Evolutionary conservation across 495 filamentous ascomycete species (phyloP).

Genomic region (Aspergillus asperescens): DNA sequence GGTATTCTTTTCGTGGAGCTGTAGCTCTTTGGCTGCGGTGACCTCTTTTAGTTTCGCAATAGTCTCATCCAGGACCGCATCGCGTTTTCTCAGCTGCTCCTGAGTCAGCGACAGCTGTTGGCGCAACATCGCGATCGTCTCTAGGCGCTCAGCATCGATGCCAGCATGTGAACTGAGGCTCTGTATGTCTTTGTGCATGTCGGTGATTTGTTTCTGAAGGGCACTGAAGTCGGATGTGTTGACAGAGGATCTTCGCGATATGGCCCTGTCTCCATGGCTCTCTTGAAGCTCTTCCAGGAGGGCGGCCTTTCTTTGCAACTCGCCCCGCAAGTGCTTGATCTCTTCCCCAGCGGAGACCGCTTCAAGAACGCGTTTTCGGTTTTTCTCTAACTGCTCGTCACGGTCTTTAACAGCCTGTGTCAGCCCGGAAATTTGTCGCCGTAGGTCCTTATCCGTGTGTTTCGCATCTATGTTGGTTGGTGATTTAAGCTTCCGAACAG

Average conservation of each 20-base stretch:
- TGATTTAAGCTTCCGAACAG: conserved; percentile 25
- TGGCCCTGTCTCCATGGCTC: conserved; percentile 20
- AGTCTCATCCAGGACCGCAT: conserved; percentile 36
- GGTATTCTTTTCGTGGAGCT: conserved; percentile 35
- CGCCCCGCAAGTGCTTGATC: conserved; percentile 35
- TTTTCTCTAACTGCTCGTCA: conserved; percentile 37
- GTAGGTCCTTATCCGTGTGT: conserved; percentile 25
- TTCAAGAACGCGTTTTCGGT: conserved; percentile 31
- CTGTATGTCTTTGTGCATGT: conserved; percentile 35
- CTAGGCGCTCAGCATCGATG: conserved; percentile 30
- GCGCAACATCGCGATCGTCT: conserved; percentile 36
- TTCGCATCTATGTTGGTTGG: conserved; percentile 15
- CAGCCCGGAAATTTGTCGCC: conserved; percentile 33
- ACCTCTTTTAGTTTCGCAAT: conserved; percentile 34
- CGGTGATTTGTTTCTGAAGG: conserved; percentile 32
- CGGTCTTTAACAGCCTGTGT: conserved; percentile 31
- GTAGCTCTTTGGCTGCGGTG: conserved; percentile 31
- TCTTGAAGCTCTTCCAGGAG: conserved; percentile 30
- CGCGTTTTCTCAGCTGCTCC: conserved; percentile 37
- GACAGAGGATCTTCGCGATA: conserved; percentile 27
- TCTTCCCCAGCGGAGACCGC: conserved; percentile 37
- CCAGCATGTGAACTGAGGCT: conserved; percentile 20
- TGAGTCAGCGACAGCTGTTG: conserved; percentile 36
- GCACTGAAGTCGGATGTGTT: conserved; percentile 21
- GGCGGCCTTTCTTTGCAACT: conserved; percentile 33